Evolutionary conservation across 2,329 filamentous ascomycete species (phyloP), one percentile per base, ranked within the genome.

Genomic region (Spiromastix sp.): DNA sequence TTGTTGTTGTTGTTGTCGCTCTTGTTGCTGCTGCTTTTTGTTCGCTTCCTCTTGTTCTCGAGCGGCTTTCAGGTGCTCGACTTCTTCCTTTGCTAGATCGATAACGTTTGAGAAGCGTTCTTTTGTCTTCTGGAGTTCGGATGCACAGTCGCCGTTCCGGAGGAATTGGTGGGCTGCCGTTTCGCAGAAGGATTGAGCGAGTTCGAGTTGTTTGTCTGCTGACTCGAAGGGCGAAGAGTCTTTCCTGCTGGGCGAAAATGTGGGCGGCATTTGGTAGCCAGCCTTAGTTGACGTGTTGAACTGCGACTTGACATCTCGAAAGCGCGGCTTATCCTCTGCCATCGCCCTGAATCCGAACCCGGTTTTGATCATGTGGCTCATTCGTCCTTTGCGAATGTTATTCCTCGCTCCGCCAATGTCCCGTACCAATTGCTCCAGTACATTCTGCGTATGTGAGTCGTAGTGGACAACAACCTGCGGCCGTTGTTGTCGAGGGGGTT

Each of bases 381-480:
- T 81, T 61, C 85, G 91, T 34, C 81, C 85, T 59, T 89, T 93
- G 32, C 87, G 79, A 56, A 95, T 79, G 45, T 84, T 68, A 58
- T 93, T 93, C 38, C 87, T 71, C 32, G 81, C 83, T 1, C 76
- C 74, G 4, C 83, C 85, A 22, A 95, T 78, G 37, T 82, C 81
- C 42, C 85, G 79, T 38, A 94, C 86, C 32, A 94, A 64, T 37
- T 80, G 71, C 48, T 93, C 86, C 45, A 95, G 85, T 25, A 80
- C 77, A 33, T 76, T 76, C 54, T 95, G 86, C 3, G 93, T 79
- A 42, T 85, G 79, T 46, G 81, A 84, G 54, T 95, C 87, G 54
- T 95, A 95, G 59, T 85, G 87, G n/a, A 95, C 82, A 26, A 91
- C 79, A 30, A 89, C 79, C 69, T 85, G 81, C 38, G 71, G 79